A percentile compares a stretch with the other conserved stretches of the same genome.
These are phyloP conservation scores for Veloboletus limbatus DNA, from an alignment of 1,284 basidiomycete species.

Conservation along the genomic window DNA sequence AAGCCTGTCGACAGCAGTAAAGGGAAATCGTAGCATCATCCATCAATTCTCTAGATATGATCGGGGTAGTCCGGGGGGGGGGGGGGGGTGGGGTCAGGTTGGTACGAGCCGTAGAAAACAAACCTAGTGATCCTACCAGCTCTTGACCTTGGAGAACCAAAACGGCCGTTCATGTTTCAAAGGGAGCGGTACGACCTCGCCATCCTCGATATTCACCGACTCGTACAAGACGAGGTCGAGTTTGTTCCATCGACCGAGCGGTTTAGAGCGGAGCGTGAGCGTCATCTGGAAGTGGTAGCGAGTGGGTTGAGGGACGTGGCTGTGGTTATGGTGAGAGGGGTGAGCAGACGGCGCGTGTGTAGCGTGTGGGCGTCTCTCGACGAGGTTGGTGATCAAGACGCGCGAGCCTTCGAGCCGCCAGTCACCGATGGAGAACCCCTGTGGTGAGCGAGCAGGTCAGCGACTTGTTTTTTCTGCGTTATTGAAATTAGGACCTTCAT, in stretches of 20 bases:
- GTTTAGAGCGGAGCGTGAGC: conserved; percentile 73
- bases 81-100: no score
- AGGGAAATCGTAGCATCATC: neutral
- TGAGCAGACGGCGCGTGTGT: conserved; percentile 14
- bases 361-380: conserved; percentile 47
- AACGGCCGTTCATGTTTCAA: conserved; percentile 86
- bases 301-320: conserved; percentile 9
- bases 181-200: conserved; percentile 68
- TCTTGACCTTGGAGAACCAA: conserved; percentile 87
- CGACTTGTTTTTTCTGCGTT: neutral
- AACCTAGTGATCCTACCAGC: conserved; percentile 40
- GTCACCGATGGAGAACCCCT: conserved; percentile 70
- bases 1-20: neutral
- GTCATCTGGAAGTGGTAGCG: conserved; percentile 88
- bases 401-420: conserved; percentile 63
- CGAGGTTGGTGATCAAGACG: conserved; percentile 61
- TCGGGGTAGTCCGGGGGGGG: no score
- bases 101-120: no score
- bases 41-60: neutral
- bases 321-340: conserved; percentile 13
- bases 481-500: conserved; percentile 60
- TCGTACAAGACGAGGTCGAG: conserved; percentile 76
- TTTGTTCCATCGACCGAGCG: conserved; percentile 86
- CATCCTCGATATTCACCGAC: conserved; percentile 70
- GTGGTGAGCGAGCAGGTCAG: conserved; percentile 5